phyloP scores from a whole-genome alignment of 2,329 filamentous ascomycete species.

The Daldinia sp. region DNA sequence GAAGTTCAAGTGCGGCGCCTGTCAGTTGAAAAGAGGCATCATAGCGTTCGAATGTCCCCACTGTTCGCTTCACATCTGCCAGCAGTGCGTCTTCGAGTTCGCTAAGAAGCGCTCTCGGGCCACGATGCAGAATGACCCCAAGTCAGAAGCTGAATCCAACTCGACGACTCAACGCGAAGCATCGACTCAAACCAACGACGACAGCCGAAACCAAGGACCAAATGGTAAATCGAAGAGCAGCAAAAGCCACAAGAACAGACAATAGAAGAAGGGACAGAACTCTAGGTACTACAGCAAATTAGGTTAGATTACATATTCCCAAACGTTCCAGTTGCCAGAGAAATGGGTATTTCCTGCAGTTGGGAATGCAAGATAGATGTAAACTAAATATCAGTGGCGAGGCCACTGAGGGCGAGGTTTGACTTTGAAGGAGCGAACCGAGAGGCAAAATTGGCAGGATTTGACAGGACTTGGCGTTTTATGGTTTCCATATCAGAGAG shows the following conservation, averaged over 20 bases:
- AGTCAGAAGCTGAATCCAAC: neutral
- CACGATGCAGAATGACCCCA: constrained; percentile 2
- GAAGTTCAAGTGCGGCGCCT: constrained; percentile 46
- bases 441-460: neutral
- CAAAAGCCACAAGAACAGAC: neutral
- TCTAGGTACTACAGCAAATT: neutral
- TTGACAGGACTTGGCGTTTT: neutral
- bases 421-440: neutral
- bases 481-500: neutral
- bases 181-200: neutral
- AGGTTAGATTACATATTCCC: neutral
- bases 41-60: constrained; percentile 46
- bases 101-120: constrained; percentile 28
- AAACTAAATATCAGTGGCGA: neutral
- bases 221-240: neutral
- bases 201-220: neutral
- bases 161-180: neutral
- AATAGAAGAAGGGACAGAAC: neutral
- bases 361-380: neutral
- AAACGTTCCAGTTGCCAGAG: too few relatives aligned
- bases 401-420: neutral
- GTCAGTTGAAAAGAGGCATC: constrained; percentile 42
- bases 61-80: constrained; percentile 42
- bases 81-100: constrained; percentile 43
- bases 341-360: neutral